Evolutionary conservation across 257 asterid species (phyloP), one percentile per base, ranked within the genome.

Genomic region (Nicotiana attenuata): DNA sequence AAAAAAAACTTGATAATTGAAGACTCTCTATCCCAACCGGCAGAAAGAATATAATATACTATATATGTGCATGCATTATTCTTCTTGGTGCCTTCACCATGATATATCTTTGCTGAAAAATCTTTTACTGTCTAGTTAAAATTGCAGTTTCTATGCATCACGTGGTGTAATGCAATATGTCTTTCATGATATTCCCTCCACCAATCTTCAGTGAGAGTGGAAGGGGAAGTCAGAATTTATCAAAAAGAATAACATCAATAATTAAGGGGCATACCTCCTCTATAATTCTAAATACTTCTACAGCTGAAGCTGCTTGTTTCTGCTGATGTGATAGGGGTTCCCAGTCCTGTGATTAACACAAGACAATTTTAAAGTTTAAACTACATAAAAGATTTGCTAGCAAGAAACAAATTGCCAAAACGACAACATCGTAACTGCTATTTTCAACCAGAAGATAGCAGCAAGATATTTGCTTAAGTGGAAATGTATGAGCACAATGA

Each of bases 281-380:
- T 83, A 93, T 88, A 85, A 96, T 96, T 91, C 99, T 90, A 84
- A 96, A 92, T 82, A 96, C 98, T 93, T 96, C 99, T 87, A 96
- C 97, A 80, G 95, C 98, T 81, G 99, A 96, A 86, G 96, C 95
- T 82, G 98, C 97, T 64, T 94, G 97, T 86, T 92, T 96, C 84
- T 94, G 91, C 88, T 92, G 99, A 89, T 85, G 82, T 35, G 99
- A 96, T 83, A 94, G 83, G 82, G 97, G 97, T 69, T 92, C 97
- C 99, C 99, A 96, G 55, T 92, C 91, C 99, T 96, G 92, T 64
- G 80, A 81, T 83, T 50, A 83, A 73, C 24, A 73, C 63, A 15
- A 73, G 79, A 73, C 41, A 47, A 14, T 14, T 47, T 22, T 35
- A 15, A 71, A 47, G 61, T 22, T 24, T 60, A 73, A 73, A 47